These are phyloP conservation scores for Cladosporium austrohemisphaericum DNA, from an alignment of 2,329 filamentous ascomycete species.

Conservation along the genomic window DNA sequence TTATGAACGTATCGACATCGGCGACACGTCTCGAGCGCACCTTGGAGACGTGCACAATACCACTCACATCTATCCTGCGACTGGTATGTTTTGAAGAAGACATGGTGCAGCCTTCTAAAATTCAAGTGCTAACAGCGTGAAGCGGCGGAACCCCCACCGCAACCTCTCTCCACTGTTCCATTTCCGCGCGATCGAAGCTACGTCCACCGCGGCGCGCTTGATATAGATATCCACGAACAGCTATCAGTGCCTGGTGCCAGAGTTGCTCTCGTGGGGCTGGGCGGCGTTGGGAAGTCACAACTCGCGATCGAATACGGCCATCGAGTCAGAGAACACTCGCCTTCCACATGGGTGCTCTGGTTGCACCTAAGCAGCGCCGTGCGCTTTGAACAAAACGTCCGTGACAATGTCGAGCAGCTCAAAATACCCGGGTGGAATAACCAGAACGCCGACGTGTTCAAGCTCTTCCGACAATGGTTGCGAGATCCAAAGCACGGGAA, in stretches of 20 bases:
- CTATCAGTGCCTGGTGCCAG: slow-evolving; percentile 16
- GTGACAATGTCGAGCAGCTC: slow-evolving; percentile 17
- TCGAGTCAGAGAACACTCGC: slow-evolving; percentile 9
- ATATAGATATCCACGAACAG: slow-evolving; percentile 4
- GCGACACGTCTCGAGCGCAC: no score
- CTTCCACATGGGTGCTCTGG: slow-evolving; percentile 26
- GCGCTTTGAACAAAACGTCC: slow-evolving; percentile 20
- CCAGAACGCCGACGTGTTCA: slow-evolving; percentile 8
- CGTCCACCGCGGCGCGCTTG: slow-evolving; percentile 20
- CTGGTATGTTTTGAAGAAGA: no score
- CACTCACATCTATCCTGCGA: no score
- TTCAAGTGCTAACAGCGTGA: no score
- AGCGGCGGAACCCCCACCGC: no score
- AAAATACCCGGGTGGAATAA: neutral
- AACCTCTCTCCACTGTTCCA: slow-evolving; percentile 16
- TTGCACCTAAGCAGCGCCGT: slow-evolving; percentile 23
- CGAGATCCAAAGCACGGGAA: slow-evolving; percentile 4
- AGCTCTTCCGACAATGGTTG: slow-evolving; percentile 20
- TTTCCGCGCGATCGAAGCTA: slow-evolving; percentile 23
- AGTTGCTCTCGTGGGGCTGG: slow-evolving; percentile 22
- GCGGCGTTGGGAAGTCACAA: slow-evolving; percentile 29
- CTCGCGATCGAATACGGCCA: slow-evolving; percentile 26
- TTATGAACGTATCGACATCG: no score
- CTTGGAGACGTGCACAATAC: no score
- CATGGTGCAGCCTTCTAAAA: no score